phyloP scores from a whole-genome alignment of 805 yeast species.

The Priceomyces castillae region DNA sequence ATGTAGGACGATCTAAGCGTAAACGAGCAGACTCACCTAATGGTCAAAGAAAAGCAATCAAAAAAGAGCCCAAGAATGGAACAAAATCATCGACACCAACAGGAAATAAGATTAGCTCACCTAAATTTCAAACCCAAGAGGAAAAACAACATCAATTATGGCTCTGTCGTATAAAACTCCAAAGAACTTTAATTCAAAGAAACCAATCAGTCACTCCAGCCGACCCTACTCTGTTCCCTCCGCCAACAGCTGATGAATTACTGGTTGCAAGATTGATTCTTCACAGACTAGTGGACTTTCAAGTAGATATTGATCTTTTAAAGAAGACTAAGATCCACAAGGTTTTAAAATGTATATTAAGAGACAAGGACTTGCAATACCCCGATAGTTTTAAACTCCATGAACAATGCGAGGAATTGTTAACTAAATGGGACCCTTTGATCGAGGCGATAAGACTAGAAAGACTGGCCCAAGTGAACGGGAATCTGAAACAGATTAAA shows the following conservation, averaged over 20 bases:
- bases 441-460: constrained; percentile 38
- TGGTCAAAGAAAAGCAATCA: constrained; percentile 4
- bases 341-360: constrained; percentile 48
- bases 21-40: constrained; percentile 1
- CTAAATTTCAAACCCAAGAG: constrained; percentile 25
- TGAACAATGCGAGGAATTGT: constrained; percentile 39
- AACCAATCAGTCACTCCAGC: constrained; percentile 38
- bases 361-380: constrained; percentile 37
- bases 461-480: constrained; percentile 11
- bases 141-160: constrained; percentile 46
- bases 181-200: constrained; percentile 48
- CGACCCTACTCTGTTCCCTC: constrained; percentile 31
- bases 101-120: constrained; percentile 1
- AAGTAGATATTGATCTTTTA: constrained; percentile 40
- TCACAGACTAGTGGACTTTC: constrained; percentile 41
- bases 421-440: constrained; percentile 39
- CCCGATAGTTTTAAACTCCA: constrained; percentile 46
- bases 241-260: constrained; percentile 46
- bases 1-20: constrained; percentile 1
- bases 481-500: constrained; percentile 2
- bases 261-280: constrained; percentile 39
- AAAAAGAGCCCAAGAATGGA: constrained; percentile 4
- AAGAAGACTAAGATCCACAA: constrained; percentile 49
- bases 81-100: constrained; percentile 3
- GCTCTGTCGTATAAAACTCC: constrained; percentile 48